Evolutionary conservation across 148 eudicot genomes (phyloP).

Genomic region (Vaccinium corymbosum): DNA sequence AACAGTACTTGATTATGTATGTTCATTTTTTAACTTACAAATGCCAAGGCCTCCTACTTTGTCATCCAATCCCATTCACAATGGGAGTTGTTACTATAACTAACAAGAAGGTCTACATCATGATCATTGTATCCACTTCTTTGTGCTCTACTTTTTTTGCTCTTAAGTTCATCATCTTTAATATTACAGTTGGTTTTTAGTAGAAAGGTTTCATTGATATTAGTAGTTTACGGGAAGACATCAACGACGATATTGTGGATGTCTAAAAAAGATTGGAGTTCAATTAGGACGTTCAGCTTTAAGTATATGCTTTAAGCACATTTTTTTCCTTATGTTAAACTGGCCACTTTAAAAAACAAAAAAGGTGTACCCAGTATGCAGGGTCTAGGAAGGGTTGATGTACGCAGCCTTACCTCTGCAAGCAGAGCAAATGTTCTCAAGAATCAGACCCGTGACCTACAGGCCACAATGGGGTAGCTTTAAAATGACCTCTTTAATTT

Average conservation of each 20-base stretch:
- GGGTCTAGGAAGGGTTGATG: too few relatives aligned
- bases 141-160: not conserved
- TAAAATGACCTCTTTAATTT: not conserved
- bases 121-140: not conserved
- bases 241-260: not conserved
- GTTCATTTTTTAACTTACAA: not conserved
- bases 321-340: not conserved
- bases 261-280: not conserved
- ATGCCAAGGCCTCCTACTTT: not conserved
- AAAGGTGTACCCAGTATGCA: too few relatives aligned
- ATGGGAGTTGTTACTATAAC: not conserved
- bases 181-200: too few relatives aligned
- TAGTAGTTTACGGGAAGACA: not conserved
- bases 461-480: too few relatives aligned
- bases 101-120: not conserved
- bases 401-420: too few relatives aligned
- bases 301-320: not conserved
- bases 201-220: not conserved
- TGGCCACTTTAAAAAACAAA: not conserved
- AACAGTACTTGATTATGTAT: not conserved
- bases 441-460: too few relatives aligned
- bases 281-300: too few relatives aligned
- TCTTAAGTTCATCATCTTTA: not conserved
- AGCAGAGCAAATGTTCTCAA: too few relatives aligned
- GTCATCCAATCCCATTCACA: not conserved